Base-by-base conservation (phyloP, 108 stramenopile genomes). In the Epipyxis sp. region DNA sequence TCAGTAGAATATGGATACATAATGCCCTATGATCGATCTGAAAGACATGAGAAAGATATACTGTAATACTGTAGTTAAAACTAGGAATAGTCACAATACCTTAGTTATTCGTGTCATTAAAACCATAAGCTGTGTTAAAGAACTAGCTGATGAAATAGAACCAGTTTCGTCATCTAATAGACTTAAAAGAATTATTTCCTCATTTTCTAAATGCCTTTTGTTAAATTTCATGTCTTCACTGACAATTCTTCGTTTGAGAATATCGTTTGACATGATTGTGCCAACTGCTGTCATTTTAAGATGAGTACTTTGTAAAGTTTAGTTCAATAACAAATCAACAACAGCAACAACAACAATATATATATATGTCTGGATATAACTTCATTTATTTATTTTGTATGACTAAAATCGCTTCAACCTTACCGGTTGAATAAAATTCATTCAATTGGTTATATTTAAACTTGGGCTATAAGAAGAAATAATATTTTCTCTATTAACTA, bases 1-100 rank as follows among this genome's bases (percentile, higher is more conserved):
- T 3, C 3, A 32, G 27, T 29, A 65, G 10, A 10, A 65, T 29
- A 10, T 65, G 30, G 6, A 65, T 32, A 3, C 61, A 3, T 10
- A 65, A 25, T 6, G 34, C 10, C 20, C 61, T 16, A 65, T 65
- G 61, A 65, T 65, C 61, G 13, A 65, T 50, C 46, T 50, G 20
- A 50, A 50, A 6, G 13, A 50, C 46, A 50, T 13, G 6, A 50
- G 13, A 50, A 50, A 50, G 13, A 50, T 20, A 50, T 20, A 50
- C 20, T 50, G 20, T 50, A n/a, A n/a, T n/a, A n/a, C n/a, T n/a
- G n/a, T n/a, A n/a, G n/a, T n/a, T n/a, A n/a, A n/a, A n/a, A 50
- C 46, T 50, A 6, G 6, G 6, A 50, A 20, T 13, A 13, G 13
- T 50, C 46, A 13, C 20, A 6, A 13, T 50, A 50, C 46, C 46